phyloP scores from a whole-genome alignment of 2,329 filamentous ascomycete species.

The Fusarium kyushuense region DNA sequence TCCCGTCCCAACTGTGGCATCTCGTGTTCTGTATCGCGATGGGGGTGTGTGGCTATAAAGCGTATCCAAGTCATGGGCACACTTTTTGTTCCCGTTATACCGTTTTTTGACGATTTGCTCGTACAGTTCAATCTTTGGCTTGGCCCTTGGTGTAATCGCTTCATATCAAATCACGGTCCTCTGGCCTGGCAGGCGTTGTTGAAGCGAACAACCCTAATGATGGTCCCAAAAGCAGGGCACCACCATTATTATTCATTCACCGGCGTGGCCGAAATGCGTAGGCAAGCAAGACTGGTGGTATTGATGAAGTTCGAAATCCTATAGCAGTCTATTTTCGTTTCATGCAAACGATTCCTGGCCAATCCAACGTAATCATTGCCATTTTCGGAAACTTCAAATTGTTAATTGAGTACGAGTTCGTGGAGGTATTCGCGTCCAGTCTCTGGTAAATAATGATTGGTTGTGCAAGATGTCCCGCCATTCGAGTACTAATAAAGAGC shows the following conservation, averaged over 20 bases:
- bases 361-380: slow-evolving; percentile 36
- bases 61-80: slow-evolving; percentile 23
- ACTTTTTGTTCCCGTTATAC: slow-evolving; percentile 43
- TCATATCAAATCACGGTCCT: slow-evolving; percentile 26
- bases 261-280: slow-evolving; percentile 27
- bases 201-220: slow-evolving; percentile 37
- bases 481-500: slow-evolving; percentile 22
- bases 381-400: slow-evolving; percentile 34
- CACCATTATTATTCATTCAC: slow-evolving; percentile 11
- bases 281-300: background rate
- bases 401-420: slow-evolving; percentile 29
- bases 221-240: slow-evolving; percentile 35
- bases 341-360: slow-evolving; percentile 12
- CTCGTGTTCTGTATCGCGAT: slow-evolving; percentile 32
- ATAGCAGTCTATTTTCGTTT: slow-evolving; percentile 18
- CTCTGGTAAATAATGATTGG: slow-evolving; percentile 19
- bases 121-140: slow-evolving; percentile 37
- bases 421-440: slow-evolving; percentile 41
- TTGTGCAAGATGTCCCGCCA: slow-evolving; percentile 28
- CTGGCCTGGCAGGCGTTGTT: slow-evolving; percentile 17
- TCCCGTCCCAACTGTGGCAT: slow-evolving; percentile 36
- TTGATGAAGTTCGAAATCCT: slow-evolving; percentile 19
- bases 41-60: slow-evolving; percentile 42
- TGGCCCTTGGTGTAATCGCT: slow-evolving; percentile 32
- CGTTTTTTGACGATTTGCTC: slow-evolving; percentile 32